Conservation (phyloP, 371 early-diverging fungal genomes). For the Dichotomocladium elegans region DNA sequence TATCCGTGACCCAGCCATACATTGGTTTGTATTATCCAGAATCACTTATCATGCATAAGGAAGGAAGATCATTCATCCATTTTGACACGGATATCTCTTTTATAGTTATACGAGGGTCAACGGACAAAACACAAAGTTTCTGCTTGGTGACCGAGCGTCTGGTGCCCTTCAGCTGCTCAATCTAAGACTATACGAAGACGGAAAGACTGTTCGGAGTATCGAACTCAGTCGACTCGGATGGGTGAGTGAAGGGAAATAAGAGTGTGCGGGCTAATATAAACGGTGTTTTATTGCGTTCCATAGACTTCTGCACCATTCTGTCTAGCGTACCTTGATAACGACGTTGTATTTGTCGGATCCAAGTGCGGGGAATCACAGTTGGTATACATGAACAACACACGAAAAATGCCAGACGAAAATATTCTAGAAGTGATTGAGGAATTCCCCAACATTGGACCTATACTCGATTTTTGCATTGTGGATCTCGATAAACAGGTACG, state of each 20-base stretch:
- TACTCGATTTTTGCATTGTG: conserved; percentile 81
- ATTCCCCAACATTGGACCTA: conserved; percentile 79
- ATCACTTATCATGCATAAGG: too few relatives aligned
- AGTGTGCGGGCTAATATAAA: not conserved
- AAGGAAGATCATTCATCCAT: too few relatives aligned
- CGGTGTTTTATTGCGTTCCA: not conserved
- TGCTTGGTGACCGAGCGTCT: conserved; percentile 68
- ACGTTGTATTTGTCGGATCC: conserved; percentile 82
- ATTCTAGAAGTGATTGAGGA: conserved; percentile 51
- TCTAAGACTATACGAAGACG: conserved; percentile 8
- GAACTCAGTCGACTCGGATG: not conserved
- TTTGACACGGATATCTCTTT: not conserved
- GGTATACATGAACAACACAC: conserved; percentile 38
- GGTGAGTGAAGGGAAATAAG: not conserved
- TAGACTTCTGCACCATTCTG: conserved; percentile 65
- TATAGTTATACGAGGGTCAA: conserved; percentile 47
- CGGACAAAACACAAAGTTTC: conserved; percentile 55
- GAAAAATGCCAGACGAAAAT: not conserved
- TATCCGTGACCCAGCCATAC: conserved; percentile 50
- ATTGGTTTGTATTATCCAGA: conserved; percentile 26
- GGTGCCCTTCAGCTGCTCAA: conserved; percentile 62
- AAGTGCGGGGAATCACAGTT: conserved; percentile 84
- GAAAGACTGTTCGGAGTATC: not conserved
- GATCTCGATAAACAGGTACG: conserved; percentile 72
- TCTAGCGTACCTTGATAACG: conserved; percentile 72